Evolutionary conservation across 2,329 filamentous ascomycete genomes (phyloP).

Genomic region (Stagonosporopsis vannaccii): DNA sequence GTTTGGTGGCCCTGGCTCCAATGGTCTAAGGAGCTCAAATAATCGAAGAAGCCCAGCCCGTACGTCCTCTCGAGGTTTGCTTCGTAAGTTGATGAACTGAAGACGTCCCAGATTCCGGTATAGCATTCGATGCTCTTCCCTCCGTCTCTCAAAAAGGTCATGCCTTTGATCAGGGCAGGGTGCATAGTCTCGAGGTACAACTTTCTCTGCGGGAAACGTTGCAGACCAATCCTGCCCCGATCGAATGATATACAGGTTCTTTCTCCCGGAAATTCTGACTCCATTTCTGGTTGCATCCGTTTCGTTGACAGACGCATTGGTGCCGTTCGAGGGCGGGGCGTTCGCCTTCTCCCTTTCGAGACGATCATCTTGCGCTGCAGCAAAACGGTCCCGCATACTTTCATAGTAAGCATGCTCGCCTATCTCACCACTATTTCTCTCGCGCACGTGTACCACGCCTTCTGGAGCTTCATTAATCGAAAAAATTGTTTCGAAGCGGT

Average conservation of each 20-base stretch:
- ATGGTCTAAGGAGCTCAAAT: slow-evolving; percentile 50
- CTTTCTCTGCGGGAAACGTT: slow-evolving; percentile 50
- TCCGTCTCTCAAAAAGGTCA: slow-evolving; percentile 55
- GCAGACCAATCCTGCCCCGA: slow-evolving; percentile 57
- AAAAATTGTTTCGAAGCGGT: slow-evolving; percentile 56
- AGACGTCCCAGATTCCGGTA: slow-evolving; percentile 54
- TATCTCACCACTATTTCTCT: slow-evolving; percentile 48
- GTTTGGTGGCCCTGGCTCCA: slow-evolving; percentile 53
- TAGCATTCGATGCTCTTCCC: slow-evolving; percentile 56
- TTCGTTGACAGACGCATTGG: neutral
- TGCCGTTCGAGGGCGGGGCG: neutral
- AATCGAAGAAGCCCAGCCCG: slow-evolving; percentile 54
- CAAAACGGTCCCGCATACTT: slow-evolving; percentile 56
- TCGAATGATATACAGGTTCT: slow-evolving; percentile 55
- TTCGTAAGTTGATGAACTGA: slow-evolving; percentile 34
- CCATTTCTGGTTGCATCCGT: slow-evolving; percentile 18
- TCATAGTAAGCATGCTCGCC: slow-evolving; percentile 58
- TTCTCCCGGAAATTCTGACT: slow-evolving; percentile 47
- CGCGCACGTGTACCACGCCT: slow-evolving; percentile 53
- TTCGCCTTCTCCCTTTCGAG: slow-evolving; percentile 42
- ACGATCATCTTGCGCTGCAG: slow-evolving; percentile 49
- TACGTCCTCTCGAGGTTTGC: slow-evolving; percentile 48
- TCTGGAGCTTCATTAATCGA: slow-evolving; percentile 49
- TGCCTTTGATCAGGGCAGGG: slow-evolving; percentile 53
- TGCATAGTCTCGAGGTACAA: slow-evolving; percentile 57